Percentiles rank a stretch among this genome's conserved stretches.
Conservation (phyloP, 129 eudicot species). For the Helichrysum umbraculigerum region DNA sequence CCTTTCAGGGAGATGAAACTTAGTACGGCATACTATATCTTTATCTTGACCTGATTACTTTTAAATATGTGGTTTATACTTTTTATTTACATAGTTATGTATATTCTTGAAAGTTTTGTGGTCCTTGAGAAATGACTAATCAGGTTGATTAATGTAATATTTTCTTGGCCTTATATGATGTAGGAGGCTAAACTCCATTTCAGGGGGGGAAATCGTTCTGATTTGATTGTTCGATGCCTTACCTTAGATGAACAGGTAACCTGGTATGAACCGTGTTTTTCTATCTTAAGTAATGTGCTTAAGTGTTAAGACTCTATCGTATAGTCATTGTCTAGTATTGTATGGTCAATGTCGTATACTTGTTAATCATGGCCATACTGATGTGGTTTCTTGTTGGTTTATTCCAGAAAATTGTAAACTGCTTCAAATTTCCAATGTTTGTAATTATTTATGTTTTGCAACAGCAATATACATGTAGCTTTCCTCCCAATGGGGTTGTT, state of each 20-base stretch:
- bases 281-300: slow-evolving; percentile 31
- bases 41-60: slow-evolving; percentile 14
- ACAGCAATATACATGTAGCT: slow-evolving; percentile 16
- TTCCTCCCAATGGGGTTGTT: slow-evolving; percentile 12
- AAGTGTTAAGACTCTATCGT: slow-evolving; percentile 2
- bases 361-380: slow-evolving; percentile 13
- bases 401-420: neutral
- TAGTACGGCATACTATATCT: neutral
- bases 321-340: slow-evolving; percentile 27
- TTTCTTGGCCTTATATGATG: slow-evolving; percentile 18
- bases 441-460: slow-evolving; percentile 16
- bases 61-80: slow-evolving; percentile 12
- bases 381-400: slow-evolving; percentile 21
- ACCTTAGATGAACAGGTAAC: slow-evolving; percentile 14
- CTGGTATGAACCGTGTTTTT: slow-evolving; percentile 15
- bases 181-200: slow-evolving; percentile 27
- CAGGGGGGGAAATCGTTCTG: slow-evolving; percentile 24
- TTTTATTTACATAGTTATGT: neutral
- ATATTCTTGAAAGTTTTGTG: slow-evolving; percentile 14
- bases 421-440: slow-evolving; percentile 13
- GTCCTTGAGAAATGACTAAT: slow-evolving; percentile 22
- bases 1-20: slow-evolving; percentile 18
- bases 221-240: slow-evolving; percentile 27
- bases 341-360: slow-evolving; percentile 13
- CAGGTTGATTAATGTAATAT: slow-evolving; percentile 27